Evolutionary conservation across 768 basidiomycete genomes (phyloP), one percentile per base, ranked within the genome.

Genomic region (Phanerochaete carnosa): DNA sequence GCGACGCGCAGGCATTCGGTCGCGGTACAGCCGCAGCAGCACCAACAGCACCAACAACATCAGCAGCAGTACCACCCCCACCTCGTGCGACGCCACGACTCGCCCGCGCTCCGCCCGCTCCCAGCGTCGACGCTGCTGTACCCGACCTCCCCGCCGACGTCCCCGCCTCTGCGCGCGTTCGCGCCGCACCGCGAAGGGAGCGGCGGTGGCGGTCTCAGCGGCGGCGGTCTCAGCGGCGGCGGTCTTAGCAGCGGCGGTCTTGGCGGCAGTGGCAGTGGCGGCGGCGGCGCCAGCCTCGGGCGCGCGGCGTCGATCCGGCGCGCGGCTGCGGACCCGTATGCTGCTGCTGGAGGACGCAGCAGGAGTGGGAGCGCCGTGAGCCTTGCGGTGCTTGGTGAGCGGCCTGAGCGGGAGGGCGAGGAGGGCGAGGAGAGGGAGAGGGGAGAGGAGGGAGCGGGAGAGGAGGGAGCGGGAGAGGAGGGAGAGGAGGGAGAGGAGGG

Each of bases 81-180:
- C n/a, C 57, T 68, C 23, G 67, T 70, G 45, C 50, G 63, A 50
- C 35, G 60, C n/a, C 65, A 65, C 43, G 69, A 70, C 59, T 66
- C 64, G 46, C 51, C 56, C 1, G 67, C 67, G 32, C 55, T 68
- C 6, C 62, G 67, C 28, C 67, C 68, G 28, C 45, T 66, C 16
- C 65, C 65, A 11, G 60, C 60, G 23, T 64, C 67, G 1, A 55
- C 66, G 19, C 65, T 69, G 30, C 43, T 62, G n/a, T 46, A 57
- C 6, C 54, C 54, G 37, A 15, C 35, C 16, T 43, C 35, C 15
- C 35, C 54, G 35, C 35, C 54, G 23, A 19, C 35, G 33, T 59
- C 58, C 32, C 54, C 64, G 32, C 64, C 62, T 26, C 33, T 53
- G 45, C 58, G 62, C n/a, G n/a, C n/a, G n/a, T n/a, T n/a, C n/a